Evolutionary conservation across 2,329 filamentous ascomycete genomes (phyloP).

Genomic region (Ophiocordyceps sinensis): DNA sequence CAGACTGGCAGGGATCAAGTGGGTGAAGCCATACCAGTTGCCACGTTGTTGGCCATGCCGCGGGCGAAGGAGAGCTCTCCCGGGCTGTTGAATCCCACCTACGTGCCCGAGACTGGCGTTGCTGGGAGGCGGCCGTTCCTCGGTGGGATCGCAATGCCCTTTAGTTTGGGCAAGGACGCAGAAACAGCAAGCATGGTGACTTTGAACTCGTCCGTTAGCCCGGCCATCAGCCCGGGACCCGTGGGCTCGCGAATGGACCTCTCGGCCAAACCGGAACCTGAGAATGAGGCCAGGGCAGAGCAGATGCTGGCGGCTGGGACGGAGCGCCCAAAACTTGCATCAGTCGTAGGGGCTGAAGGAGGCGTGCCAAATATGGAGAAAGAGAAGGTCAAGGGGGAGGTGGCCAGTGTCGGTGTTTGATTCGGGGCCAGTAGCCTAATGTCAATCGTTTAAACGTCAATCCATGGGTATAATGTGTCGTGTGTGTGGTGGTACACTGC

Average conservation of each 20-base stretch:
- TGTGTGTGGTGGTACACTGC: slow-evolving; percentile 17
- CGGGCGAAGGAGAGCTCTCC: slow-evolving; percentile 22
- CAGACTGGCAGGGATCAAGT: slow-evolving; percentile 23
- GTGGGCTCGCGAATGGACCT: slow-evolving; percentile 1
- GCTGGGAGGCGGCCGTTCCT: slow-evolving; percentile 51
- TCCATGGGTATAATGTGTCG: slow-evolving; percentile 10
- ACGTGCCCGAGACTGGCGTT: slow-evolving; percentile 31
- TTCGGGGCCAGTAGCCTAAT: not conserved
- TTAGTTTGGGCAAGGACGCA: slow-evolving; percentile 49
- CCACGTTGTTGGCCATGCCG: slow-evolving; percentile 26
- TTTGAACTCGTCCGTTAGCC: slow-evolving; percentile 29
- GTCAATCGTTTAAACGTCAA: not conserved
- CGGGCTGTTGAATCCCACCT: slow-evolving; percentile 28
- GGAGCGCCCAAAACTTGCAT: slow-evolving; percentile 30
- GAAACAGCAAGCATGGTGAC: slow-evolving; percentile 60
- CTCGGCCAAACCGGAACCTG: slow-evolving; percentile 1
- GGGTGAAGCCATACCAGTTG: slow-evolving; percentile 27
- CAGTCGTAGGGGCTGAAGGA: slow-evolving; percentile 35
- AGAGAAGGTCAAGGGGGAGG: slow-evolving; percentile 4
- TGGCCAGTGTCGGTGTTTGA: too few relatives aligned
- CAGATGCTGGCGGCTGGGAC: slow-evolving; percentile 2
- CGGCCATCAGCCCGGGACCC: slow-evolving; percentile 14
- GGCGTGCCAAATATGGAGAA: slow-evolving; percentile 15
- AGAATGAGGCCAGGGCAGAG: slow-evolving; percentile 3
- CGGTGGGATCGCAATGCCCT: slow-evolving; percentile 58